phyloP scores from a whole-genome alignment of 768 basidiomycete genomes.

The Suillus tomentosus region DNA sequence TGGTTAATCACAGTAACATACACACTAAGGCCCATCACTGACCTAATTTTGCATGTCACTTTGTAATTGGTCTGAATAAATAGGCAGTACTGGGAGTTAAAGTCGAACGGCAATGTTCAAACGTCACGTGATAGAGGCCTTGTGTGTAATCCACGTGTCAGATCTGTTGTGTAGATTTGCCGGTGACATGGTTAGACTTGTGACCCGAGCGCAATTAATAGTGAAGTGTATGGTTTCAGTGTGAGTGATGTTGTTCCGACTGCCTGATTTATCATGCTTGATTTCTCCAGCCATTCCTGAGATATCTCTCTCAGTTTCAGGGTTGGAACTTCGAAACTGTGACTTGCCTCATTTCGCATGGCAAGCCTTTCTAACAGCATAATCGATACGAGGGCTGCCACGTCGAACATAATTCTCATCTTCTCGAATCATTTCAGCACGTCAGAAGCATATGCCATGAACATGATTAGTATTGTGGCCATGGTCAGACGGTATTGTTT shows the following conservation, averaged over 20 bases:
- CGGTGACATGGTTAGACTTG: too few species aligned
- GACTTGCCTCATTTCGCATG: neutral
- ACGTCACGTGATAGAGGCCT: too few species aligned
- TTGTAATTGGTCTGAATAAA: neutral
- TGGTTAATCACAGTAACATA: too few species aligned
- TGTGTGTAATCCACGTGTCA: too few species aligned
- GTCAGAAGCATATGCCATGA: neutral
- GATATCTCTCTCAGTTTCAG: neutral
- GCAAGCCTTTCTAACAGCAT: neutral
- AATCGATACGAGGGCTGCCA: neutral
- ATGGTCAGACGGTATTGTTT: conserved; percentile 19
- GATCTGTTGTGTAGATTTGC: too few species aligned
- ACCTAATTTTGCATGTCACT: neutral
- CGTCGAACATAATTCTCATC: neutral
- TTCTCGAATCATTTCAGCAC: neutral
- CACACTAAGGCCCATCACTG: too few species aligned
- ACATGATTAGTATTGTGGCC: neutral
- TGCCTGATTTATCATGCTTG: neutral
- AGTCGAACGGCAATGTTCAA: too few species aligned
- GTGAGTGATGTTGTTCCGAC: too few species aligned
- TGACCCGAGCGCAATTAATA: too few species aligned
- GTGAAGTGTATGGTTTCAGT: too few species aligned
- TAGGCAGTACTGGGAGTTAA: neutral
- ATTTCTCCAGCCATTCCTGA: neutral
- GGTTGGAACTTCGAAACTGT: neutral